A percentile compares a stretch with the other conserved stretches of the same genome.
Conservation (phyloP, 495 filamentous ascomycete species). For the Jackrogersella multiformis region DNA sequence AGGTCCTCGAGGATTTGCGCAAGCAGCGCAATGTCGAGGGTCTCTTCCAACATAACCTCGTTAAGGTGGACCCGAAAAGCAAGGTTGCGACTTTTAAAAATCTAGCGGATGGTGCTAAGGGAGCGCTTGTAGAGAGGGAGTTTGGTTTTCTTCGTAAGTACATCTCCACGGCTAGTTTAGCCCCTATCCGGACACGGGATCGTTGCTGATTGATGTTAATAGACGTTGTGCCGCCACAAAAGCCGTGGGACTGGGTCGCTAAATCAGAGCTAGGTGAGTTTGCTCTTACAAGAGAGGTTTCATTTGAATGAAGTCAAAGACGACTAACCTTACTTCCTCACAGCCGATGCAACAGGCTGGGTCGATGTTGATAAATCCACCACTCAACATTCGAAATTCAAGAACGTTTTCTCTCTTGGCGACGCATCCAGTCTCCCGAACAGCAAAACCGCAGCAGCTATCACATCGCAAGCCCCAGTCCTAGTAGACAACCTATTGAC, state of each 20-base stretch:
- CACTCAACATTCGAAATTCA: constrained; percentile 67
- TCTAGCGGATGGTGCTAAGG: constrained; percentile 32
- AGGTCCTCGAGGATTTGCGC: constrained; percentile 67
- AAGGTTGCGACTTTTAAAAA: constrained; percentile 48
- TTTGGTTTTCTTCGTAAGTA: constrained; percentile 65
- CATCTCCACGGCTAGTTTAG: neutral
- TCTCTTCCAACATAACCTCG: constrained; percentile 72
- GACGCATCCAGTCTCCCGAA: constrained; percentile 73
- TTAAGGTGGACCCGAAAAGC: constrained; percentile 61
- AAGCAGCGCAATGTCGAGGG: constrained; percentile 71
- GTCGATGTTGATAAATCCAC: constrained; percentile 72
- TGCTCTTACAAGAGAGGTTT: neutral
- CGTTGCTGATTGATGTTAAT: constrained; percentile 2
- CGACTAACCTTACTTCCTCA: constrained; percentile 12
- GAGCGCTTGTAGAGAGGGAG: constrained; percentile 55
- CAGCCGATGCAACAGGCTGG: constrained; percentile 67
- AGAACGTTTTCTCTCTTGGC: constrained; percentile 74
- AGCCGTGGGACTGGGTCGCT: constrained; percentile 46
- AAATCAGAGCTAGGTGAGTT: constrained; percentile 44
- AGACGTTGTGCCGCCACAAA: constrained; percentile 46
- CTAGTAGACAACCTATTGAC: constrained; percentile 65
- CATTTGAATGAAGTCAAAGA: neutral
- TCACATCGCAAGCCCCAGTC: constrained; percentile 70
- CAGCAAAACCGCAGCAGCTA: constrained; percentile 73
- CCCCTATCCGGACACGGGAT: neutral